Conservation (phyloP, 2,329 filamentous ascomycete genomes). For the Cytospora piceicola region DNA sequence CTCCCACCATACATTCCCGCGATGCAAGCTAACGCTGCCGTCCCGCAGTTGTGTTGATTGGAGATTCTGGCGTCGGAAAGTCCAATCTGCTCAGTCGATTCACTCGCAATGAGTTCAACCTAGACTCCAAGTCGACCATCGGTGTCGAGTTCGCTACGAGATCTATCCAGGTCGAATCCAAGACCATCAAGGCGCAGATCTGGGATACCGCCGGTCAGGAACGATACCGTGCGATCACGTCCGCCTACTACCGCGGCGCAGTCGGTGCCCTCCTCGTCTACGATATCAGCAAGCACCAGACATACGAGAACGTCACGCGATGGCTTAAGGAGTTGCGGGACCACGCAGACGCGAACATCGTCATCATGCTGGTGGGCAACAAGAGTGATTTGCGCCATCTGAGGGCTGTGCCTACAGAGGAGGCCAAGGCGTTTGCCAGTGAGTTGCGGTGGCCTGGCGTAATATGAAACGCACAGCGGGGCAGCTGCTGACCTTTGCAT, state of each 20-base stretch:
- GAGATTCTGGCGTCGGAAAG: slow-evolving; percentile 99
- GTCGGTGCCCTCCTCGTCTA: slow-evolving; percentile 98
- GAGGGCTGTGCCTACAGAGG: slow-evolving; percentile 93
- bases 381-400: slow-evolving; percentile 99
- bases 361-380: slow-evolving; percentile 99
- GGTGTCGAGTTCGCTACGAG: slow-evolving; percentile 98
- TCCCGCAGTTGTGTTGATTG: slow-evolving; percentile 86
- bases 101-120: slow-evolving; percentile 99
- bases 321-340: slow-evolving; percentile 99
- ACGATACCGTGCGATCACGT: slow-evolving; percentile 98
- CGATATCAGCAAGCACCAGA: slow-evolving; percentile 99
- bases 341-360: slow-evolving; percentile 97
- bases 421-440: slow-evolving; percentile 98
- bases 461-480: background rate
- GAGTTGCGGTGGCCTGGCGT: slow-evolving; percentile 31
- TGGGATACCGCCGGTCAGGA: slow-evolving; percentile 99
- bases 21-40: slow-evolving; percentile 37
- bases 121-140: slow-evolving; percentile 99
- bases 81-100: slow-evolving; percentile 99
- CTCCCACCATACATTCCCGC: slow-evolving; percentile 35
- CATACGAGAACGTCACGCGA: slow-evolving; percentile 97
- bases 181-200: slow-evolving; percentile 99
- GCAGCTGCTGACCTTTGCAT: slow-evolving; percentile 35
- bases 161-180: slow-evolving; percentile 97
- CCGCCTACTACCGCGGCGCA: slow-evolving; percentile 97